Percentiles rank a stretch among this genome's conserved stretches.
Conservation (phyloP, 225 moss, liverwort and hornwort species). For the Polytrichum formosum region DNA sequence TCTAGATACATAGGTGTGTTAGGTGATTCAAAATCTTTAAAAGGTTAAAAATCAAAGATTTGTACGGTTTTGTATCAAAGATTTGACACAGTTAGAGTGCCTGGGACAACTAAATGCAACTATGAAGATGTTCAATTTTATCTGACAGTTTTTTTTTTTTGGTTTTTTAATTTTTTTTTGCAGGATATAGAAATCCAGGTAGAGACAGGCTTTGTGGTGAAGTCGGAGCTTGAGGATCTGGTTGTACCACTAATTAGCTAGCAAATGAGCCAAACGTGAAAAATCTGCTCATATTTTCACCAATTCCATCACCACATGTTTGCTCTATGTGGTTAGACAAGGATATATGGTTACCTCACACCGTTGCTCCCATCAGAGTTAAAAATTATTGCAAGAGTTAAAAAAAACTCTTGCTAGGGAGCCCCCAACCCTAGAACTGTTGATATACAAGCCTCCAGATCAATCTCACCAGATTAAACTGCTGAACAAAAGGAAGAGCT, state of each 20-base stretch:
- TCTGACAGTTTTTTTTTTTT: too few relatives aligned
- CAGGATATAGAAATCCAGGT: neutral
- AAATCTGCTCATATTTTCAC: neutral
- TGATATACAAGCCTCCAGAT: neutral
- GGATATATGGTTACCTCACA: neutral
- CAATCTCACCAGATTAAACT: neutral
- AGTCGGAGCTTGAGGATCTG: conserved; percentile 1
- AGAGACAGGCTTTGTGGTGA: neutral
- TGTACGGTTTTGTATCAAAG: too few relatives aligned
- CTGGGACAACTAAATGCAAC: too few relatives aligned
- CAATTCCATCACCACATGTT: neutral
- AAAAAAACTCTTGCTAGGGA: neutral
- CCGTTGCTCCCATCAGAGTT: neutral
- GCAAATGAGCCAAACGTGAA: neutral
- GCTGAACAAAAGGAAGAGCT: too few relatives aligned
- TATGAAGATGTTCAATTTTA: too few relatives aligned
- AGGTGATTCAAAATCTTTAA: neutral
- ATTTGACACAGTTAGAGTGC: too few relatives aligned
- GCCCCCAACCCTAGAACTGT: neutral
- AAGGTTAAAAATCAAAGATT: too few relatives aligned
- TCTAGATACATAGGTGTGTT: neutral
- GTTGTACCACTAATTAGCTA: neutral
- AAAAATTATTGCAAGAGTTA: neutral
- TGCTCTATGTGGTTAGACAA: neutral
- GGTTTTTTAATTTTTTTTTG: too few relatives aligned